Conservation (phyloP, 2,329 filamentous ascomycete species). For the Hymenoscyphus linearis region DNA sequence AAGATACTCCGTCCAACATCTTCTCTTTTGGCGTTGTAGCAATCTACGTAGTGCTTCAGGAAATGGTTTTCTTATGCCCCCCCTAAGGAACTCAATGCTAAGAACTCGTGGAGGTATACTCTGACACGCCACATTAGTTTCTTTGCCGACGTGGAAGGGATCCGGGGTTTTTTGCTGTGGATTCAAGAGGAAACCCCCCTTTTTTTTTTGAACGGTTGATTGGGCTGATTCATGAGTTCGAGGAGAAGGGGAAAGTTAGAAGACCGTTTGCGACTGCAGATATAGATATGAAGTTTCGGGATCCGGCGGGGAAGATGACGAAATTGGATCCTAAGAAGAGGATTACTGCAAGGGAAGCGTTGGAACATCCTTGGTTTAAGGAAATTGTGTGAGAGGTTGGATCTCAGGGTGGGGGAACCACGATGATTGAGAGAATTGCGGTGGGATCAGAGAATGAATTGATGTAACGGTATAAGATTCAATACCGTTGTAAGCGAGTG, state of each 20-base stretch:
- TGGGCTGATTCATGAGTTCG: slow-evolving; percentile 36
- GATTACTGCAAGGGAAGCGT: slow-evolving; percentile 36
- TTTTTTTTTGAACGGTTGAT: slow-evolving; percentile 36
- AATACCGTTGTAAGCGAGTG: too few species aligned
- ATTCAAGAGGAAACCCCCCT: slow-evolving; percentile 38
- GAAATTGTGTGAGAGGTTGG: neutral
- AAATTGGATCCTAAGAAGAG: slow-evolving; percentile 37
- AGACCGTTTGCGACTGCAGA: slow-evolving; percentile 40
- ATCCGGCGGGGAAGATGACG: slow-evolving; percentile 36
- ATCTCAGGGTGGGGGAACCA: too few species aligned
- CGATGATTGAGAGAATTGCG: too few species aligned
- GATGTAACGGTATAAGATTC: too few species aligned
- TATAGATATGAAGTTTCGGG: slow-evolving; percentile 37
- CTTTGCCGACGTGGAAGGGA: slow-evolving; percentile 39
- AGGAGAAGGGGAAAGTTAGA: slow-evolving; percentile 36
- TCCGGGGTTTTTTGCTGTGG: slow-evolving; percentile 38
- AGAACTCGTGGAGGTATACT: slow-evolving; percentile 28
- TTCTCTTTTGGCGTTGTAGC: slow-evolving; percentile 43
- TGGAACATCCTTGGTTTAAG: slow-evolving; percentile 30
- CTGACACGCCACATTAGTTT: slow-evolving; percentile 43
- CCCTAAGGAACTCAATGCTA: slow-evolving; percentile 13
- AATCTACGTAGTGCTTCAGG: slow-evolving; percentile 40
- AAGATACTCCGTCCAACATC: slow-evolving; percentile 38
- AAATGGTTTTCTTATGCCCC: slow-evolving; percentile 38
- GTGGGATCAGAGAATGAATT: too few species aligned